Evolutionary conservation across 805 yeast species (phyloP).

Genomic region (Scheffersomyces ergatensis): DNA sequence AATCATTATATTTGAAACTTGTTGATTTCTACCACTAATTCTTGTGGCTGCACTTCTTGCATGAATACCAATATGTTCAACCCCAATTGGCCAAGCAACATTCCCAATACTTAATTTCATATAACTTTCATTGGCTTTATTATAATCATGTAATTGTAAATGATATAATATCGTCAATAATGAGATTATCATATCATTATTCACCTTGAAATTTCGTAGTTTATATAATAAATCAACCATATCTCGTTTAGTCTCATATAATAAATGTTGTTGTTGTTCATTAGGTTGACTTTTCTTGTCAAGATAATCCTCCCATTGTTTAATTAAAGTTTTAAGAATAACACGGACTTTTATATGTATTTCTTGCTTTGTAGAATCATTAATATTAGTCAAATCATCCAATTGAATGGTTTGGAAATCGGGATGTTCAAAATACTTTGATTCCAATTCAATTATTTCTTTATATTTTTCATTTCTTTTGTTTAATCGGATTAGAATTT

Average conservation of each 20-base stretch:
- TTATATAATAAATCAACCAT: conserved; percentile 50
- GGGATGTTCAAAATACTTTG: neutral
- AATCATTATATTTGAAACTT: conserved; percentile 69
- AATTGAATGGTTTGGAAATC: neutral
- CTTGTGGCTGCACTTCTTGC: conserved; percentile 62
- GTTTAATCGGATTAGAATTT: neutral
- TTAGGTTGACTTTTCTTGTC: neutral
- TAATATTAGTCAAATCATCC: neutral
- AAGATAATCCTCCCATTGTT: conserved; percentile 36
- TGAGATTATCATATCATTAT: conserved; percentile 47
- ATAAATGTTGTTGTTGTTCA: conserved; percentile 7
- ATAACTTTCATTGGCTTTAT: conserved; percentile 64
- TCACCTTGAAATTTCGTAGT: conserved; percentile 34
- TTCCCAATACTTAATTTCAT: conserved; percentile 79
- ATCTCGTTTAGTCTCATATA: conserved; percentile 39
- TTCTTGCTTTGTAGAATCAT: conserved; percentile 1
- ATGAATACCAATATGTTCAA: conserved; percentile 75
- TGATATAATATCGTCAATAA: conserved; percentile 59
- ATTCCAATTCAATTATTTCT: conserved; percentile 7
- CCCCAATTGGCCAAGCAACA: conserved; percentile 92
- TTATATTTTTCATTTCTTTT: conserved; percentile 9
- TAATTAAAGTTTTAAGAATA: conserved; percentile 45
- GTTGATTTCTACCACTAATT: conserved; percentile 42
- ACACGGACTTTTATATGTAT: conserved; percentile 42
- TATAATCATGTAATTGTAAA: conserved; percentile 52